Evolutionary conservation across 345 rosid species (phyloP).

Genomic region (Diplotaxis tenuifolia): DNA sequence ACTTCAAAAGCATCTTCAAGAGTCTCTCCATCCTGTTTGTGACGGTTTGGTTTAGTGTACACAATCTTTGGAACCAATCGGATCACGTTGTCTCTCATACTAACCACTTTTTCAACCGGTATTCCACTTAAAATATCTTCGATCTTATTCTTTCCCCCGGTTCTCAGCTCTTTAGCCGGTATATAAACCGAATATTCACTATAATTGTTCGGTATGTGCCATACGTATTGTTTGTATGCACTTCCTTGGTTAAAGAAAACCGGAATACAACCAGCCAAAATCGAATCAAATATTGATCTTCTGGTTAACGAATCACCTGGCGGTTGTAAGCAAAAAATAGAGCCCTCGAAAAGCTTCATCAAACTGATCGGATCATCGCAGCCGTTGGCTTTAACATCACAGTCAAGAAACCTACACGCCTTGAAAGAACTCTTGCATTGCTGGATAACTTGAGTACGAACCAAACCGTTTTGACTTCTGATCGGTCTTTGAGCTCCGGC

Average conservation of each 20-base stretch:
- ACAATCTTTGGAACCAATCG: conserved; percentile 49
- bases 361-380: conserved; percentile 47
- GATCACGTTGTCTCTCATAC: conserved; percentile 48
- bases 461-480: conserved; percentile 29
- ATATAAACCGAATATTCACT: conserved; percentile 49
- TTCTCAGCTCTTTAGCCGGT: conserved; percentile 31
- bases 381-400: conserved; percentile 24
- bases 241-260: conserved; percentile 50
- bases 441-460: conserved; percentile 41
- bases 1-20: conserved; percentile 53
- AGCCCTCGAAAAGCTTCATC: conserved; percentile 41
- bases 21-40: not conserved
- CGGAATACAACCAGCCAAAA: conserved; percentile 56
- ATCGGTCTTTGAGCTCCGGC: conserved; percentile 52
- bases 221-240: conserved; percentile 49
- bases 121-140: conserved; percentile 30
- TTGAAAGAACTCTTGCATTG: conserved; percentile 42
- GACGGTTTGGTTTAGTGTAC: conserved; percentile 39
- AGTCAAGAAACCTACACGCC: conserved; percentile 46
- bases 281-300: conserved; percentile 54
- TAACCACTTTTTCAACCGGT: conserved; percentile 25
- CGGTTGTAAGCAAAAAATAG: conserved; percentile 56
- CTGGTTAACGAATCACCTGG: conserved; percentile 62
- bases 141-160: conserved; percentile 28
- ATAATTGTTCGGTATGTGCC: conserved; percentile 47